Base-by-base conservation (phyloP, 352 stramenopile species). In the Globisporangium acanthophoron region DNA sequence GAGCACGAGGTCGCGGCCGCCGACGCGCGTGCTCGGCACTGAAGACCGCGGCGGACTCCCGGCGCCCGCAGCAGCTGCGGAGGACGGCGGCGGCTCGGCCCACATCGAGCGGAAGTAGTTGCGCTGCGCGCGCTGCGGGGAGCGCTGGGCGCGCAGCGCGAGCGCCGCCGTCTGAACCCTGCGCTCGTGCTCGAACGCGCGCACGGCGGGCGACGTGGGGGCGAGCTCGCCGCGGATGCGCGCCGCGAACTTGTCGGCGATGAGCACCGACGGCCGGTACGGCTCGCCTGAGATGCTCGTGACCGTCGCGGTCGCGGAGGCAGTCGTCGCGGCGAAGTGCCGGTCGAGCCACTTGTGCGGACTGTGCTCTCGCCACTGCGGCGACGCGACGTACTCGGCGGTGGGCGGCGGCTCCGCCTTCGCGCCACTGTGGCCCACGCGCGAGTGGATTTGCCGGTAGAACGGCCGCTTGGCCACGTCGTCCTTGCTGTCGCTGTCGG, bases 61-160 rank as follows among this genome's bases (percentile, higher is more conserved):
- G 3, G 11, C 37, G 2, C 9, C 37, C 8, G 37, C 12, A 18
- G 12, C 37, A 18, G 12, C 16, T 20, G 41, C 16, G 13, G 45
- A 20, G 45, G 5, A 21, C 5, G 44, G n/a, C 37, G 27, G 12
- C 31, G 64, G 35, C 47, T 80, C 61, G 20, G 68, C 74, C 77
- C 77, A 87, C 73, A 87, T 84, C 35, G 77, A 87, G 39, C 63
- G 67, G 48, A 87, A 82, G 54, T 84, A 87, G 44, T 80, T 87
- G 58, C 74, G 79, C 29, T 69, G 60, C 27, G 52, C 56, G 11
- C 61, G 64, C 41, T 76, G 67, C 11, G 76, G 58, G 16, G 71
- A 77, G 6, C 65, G 67, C 31, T 67, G 66, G 3, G 62, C 58
- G 11, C 62, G 60, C 6, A 57, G 20, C 31, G 50, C 45, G n/a